Conservation (phyloP, 2,329 filamentous ascomycete species). For the Cytospora chrysosperma region DNA sequence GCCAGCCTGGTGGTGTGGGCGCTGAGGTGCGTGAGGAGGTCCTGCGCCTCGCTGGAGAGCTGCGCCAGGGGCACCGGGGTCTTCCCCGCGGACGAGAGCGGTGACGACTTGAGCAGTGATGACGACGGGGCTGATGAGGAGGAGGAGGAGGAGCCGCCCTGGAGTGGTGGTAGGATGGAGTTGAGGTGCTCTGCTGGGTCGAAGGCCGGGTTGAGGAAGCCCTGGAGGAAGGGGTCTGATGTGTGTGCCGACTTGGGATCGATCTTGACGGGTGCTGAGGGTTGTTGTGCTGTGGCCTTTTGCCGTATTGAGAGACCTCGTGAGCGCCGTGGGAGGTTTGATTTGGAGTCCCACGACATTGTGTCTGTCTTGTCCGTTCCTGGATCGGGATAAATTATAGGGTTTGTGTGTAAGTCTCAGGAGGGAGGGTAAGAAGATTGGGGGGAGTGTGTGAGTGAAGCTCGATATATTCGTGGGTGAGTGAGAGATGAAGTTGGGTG, state of each 20-base stretch:
- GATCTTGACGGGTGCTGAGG: constrained; percentile 30
- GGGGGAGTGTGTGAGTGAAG: neutral
- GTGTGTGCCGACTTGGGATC: constrained; percentile 61
- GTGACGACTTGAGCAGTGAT: constrained; percentile 23
- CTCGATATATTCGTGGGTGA: neutral
- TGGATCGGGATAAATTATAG: neutral
- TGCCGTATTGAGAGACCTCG: constrained; percentile 41
- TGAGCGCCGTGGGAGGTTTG: constrained; percentile 33
- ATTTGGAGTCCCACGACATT: constrained; percentile 43
- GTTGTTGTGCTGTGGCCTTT: constrained; percentile 32
- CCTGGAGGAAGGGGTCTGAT: constrained; percentile 68
- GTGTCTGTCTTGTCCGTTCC: neutral
- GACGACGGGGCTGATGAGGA: constrained; percentile 22
- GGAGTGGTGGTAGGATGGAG: constrained; percentile 68
- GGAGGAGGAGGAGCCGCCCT: constrained; percentile 38
- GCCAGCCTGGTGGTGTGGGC: constrained; percentile 84
- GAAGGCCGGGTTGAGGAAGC: constrained; percentile 75
- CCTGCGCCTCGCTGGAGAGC: constrained; percentile 77
- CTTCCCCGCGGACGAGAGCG: constrained; percentile 33
- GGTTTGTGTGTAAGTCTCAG: neutral
- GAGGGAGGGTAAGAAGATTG: no score
- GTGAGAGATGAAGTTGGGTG: constrained; percentile 1
- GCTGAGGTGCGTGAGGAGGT: constrained; percentile 82
- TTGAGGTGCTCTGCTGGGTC: constrained; percentile 87
- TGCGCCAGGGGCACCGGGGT: constrained; percentile 64